A percentile compares a stretch with the other conserved stretches of the same genome.
phyloP scores from a whole-genome alignment of 2,329 filamentous ascomycete species.

The Epichloe aotearoae region DNA sequence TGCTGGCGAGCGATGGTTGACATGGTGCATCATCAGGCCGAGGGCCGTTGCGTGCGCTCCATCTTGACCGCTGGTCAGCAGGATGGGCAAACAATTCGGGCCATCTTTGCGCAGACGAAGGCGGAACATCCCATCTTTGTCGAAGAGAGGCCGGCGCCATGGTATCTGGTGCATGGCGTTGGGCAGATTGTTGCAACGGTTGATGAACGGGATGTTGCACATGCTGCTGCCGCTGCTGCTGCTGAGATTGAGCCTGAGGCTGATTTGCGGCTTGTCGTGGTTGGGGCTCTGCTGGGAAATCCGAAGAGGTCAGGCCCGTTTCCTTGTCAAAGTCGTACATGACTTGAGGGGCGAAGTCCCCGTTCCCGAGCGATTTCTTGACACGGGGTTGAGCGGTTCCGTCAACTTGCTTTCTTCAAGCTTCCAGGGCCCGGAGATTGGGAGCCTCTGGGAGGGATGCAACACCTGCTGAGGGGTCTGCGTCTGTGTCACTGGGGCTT shows the following conservation, averaged over 20 bases:
- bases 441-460: constrained; percentile 28
- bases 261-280: constrained; percentile 4
- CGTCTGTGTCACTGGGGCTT: not conserved
- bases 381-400: constrained; percentile 30
- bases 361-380: constrained; percentile 21
- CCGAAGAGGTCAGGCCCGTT: constrained; percentile 22
- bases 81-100: constrained; percentile 30
- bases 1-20: constrained; percentile 6
- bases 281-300: constrained; percentile 9
- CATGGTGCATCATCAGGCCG: constrained; percentile 9
- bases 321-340: constrained; percentile 38
- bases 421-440: constrained; percentile 37
- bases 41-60: constrained; percentile 5
- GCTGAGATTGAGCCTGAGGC: not conserved
- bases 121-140: constrained; percentile 27
- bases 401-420: constrained; percentile 41
- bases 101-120: constrained; percentile 37
- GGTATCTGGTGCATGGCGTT: not conserved
- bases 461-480: not conserved
- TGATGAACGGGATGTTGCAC: not conserved
- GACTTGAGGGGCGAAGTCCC: constrained; percentile 16
- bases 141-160: not conserved
- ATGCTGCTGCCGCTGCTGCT: not conserved
- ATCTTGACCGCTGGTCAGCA: constrained; percentile 3
- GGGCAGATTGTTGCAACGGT: not conserved